Evolutionary conservation across 179 eudicot species (phyloP), one percentile per base, ranked within the genome.

Genomic region (Gypsophila paniculata): DNA sequence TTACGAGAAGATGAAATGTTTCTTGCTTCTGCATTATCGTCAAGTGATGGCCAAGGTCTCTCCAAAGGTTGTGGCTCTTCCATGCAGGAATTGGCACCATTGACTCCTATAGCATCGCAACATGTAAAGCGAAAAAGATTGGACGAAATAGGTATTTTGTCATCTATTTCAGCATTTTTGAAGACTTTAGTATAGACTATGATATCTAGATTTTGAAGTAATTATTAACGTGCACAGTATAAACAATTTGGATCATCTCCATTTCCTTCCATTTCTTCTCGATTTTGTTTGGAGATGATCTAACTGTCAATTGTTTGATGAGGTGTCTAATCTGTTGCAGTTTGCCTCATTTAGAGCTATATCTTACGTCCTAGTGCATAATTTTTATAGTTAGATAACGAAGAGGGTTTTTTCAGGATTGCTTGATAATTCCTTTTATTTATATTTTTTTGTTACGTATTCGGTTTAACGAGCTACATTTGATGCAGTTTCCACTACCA

Each of bases 91-190:
- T 66, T 60, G 29, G 38, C 21, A 72, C 76, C 80, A 4, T 14
- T 14, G 39, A 72, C 76, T 3, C 76, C 73, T 38, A 52, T 1
- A 12, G 46, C 22, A 54, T n/a, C 23, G 8, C 19, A 54, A 18
- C 23, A 0, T 54, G 59, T 60, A 12, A 77, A 72, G 72, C 67
- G 51, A 77, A 72, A 76, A 77, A 66, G 76, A 72, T 60, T 52
- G 69, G 26, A 72, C 5, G 46, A 51, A 0, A 60, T 25, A 67
- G 55, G 18, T 51, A 13, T n/a, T 5, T 15, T 51, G 34, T 1
- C 34, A 29, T 29, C 34, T 29, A 29, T 29, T 29, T 29, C 34
- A 29, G 34, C 34, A 29, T 29, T 29, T 29, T 29, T 29, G 4
- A 4, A 29, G 34, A 29, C 2, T 29, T 29, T 29, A 29, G 34